Evolutionary conservation across 352 stramenopile species (phyloP).

Genomic region (Globisporangium echinulatum): DNA sequence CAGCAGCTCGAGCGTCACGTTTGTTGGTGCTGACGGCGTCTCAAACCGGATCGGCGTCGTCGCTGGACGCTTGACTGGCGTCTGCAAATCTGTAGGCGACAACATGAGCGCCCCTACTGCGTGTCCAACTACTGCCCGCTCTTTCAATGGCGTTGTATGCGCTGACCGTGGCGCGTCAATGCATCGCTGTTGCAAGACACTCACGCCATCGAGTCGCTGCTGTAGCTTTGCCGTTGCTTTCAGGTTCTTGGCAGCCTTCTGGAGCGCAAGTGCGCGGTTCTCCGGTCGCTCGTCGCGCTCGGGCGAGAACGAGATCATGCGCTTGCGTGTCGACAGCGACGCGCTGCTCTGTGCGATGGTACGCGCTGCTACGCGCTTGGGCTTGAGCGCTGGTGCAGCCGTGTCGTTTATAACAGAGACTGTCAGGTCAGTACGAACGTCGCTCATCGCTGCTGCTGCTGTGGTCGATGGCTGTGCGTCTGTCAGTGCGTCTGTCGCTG

Average conservation of each 20-base stretch:
- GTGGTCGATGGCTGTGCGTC: neutral
- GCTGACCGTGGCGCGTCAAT: constrained; percentile 9
- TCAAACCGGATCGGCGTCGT: constrained; percentile 5
- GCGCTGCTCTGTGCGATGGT: constrained; percentile 69
- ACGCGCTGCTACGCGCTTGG: constrained; percentile 22
- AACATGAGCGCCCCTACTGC: neutral
- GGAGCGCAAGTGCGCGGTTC: constrained; percentile 43
- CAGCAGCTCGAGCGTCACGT: constrained; percentile 7
- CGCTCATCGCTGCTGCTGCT: neutral
- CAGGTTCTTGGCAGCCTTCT: constrained; percentile 64
- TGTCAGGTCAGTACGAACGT: neutral
- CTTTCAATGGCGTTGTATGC: constrained; percentile 13
- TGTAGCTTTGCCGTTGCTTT: constrained; percentile 67
- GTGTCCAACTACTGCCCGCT: neutral
- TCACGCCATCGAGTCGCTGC: constrained; percentile 41
- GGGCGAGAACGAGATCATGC: constrained; percentile 78
- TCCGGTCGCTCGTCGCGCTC: constrained; percentile 47
- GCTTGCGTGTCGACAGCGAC: constrained; percentile 57
- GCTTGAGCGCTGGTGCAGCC: neutral
- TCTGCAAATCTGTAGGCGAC: neutral
- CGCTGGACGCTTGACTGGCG: constrained; percentile 1
- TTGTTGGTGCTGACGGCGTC: constrained; percentile 10
- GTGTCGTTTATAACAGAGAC: neutral
- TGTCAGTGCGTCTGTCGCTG: neutral
- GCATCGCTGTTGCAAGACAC: constrained; percentile 5